Evolutionary conservation across 2,329 filamentous ascomycete species (phyloP), one percentile per base, ranked within the genome.

Genomic region (Penicillium sp.): DNA sequence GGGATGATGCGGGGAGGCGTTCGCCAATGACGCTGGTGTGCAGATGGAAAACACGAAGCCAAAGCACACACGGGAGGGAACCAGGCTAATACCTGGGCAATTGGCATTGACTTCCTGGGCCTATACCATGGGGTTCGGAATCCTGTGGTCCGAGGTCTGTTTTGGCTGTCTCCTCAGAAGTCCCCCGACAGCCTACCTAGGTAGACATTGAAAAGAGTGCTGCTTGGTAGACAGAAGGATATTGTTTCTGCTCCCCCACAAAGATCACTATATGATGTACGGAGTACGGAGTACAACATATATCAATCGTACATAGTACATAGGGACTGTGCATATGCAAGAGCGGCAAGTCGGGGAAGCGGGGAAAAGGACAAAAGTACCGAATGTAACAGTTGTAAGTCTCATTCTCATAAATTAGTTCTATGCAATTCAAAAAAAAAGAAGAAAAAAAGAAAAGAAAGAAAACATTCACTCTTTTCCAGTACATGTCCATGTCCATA

Each of bases 401-500:
- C 4, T 28, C 26, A 45, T 37, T 29, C 24, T 34, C 22, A 39
- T 45, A 31, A 46, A 42, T 47, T 42, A 42, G 32, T 8, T 38
- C 43, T 42, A 47, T 51, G 13, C 42, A 28, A 24, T 24, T 4
- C 7, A 7, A 47, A 35, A 22, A 22, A 35, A 37, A 21, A 3
- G 2, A 21, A 15, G 21, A 15, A 47, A 35, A 22, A 15, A 35
- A 0, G 42, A 35, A 15, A 22, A 35, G n/a, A n/a, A 35, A 21
- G 5, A 21, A 37, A 37, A 21, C 19, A 45, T 24, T 24, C 12
- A n/a, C 38, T 47, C 29, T 13, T 40, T 39, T 34, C 38, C 48
- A 47, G 8, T 39, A n/a, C 37, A 47, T 51, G 24, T 43, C 38
- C 43, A 21, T 21, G 21, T 21, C 21, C 21, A 50, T 42, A 24